Evolutionary conservation across 129 eudicot genomes (phyloP).

Genomic region (Flaveria linearis): DNA sequence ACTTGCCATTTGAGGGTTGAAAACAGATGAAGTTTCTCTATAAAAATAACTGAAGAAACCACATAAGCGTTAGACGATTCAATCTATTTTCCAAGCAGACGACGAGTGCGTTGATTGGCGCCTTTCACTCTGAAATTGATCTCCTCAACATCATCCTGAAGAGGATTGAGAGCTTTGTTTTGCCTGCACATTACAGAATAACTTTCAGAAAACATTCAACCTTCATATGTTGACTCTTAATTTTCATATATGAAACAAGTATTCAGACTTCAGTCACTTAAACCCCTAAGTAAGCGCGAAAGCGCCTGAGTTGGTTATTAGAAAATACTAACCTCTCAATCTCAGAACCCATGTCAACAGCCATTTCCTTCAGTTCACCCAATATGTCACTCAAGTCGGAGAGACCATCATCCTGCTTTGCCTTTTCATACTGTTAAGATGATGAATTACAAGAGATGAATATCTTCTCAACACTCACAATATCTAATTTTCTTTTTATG

Average conservation of each 20-base stretch:
- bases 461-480: neutral
- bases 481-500: neutral
- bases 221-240: neutral
- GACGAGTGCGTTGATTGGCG: conserved; percentile 66
- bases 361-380: conserved; percentile 93
- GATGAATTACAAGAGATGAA: neutral
- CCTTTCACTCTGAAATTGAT: conserved; percentile 60
- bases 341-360: conserved; percentile 95
- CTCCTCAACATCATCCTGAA: conserved; percentile 70
- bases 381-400: conserved; percentile 77
- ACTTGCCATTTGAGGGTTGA: neutral
- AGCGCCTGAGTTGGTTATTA: neutral
- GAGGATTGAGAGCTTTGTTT: conserved; percentile 51
- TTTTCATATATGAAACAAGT: neutral
- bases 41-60: neutral
- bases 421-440: conserved; percentile 62
- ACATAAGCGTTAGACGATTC: neutral
- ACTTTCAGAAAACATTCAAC: neutral
- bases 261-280: conserved; percentile 1
- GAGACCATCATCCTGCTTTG: conserved; percentile 80
- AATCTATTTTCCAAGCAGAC: conserved; percentile 63
- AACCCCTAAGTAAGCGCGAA: neutral
- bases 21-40: conserved; percentile 3
- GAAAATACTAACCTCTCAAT: conserved; percentile 58
- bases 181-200: conserved; percentile 57